Conservation (phyloP, 108 stramenopile species). For the Nitzschia sp. region DNA sequence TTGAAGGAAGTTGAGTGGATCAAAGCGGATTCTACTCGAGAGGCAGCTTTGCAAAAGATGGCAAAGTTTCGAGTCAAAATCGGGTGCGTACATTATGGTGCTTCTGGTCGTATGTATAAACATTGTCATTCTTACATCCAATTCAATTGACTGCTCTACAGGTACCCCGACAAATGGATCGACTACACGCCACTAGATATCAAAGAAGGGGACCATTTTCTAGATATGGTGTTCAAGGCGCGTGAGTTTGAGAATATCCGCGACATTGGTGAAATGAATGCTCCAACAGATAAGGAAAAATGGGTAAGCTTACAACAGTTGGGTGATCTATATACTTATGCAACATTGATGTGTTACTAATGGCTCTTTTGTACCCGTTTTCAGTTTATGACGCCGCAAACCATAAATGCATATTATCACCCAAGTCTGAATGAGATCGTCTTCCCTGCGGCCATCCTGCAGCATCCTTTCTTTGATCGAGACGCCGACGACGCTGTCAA, state of each 20-base stretch:
- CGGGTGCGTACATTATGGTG: constrained; percentile 36
- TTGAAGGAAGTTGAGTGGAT: constrained; percentile 90
- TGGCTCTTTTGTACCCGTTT: neutral
- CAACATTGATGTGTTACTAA: no score
- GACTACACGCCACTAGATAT: constrained; percentile 58
- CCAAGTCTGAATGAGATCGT: constrained; percentile 72
- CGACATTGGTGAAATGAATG: constrained; percentile 80
- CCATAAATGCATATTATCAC: constrained; percentile 81
- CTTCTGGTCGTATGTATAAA: no score
- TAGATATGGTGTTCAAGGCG: constrained; percentile 62
- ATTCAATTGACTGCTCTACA: neutral
- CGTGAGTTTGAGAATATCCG: constrained; percentile 55
- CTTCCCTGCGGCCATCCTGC: constrained; percentile 88
- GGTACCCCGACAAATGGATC: constrained; percentile 81
- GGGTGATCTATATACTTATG: no score
- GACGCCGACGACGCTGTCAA: constrained; percentile 82
- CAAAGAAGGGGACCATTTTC: constrained; percentile 45
- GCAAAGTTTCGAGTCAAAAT: constrained; percentile 75
- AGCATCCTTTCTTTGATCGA: constrained; percentile 80
- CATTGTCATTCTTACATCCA: neutral
- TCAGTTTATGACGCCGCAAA: constrained; percentile 83
- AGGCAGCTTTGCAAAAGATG: constrained; percentile 79
- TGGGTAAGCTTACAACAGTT: constrained; percentile 61
- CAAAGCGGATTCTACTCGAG: constrained; percentile 64
- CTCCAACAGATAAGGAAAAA: constrained; percentile 71